Percentiles rank a stretch among this genome's conserved stretches.
These are phyloP conservation scores for Rhipidocladum racemiflorum DNA, from an alignment of 176 grass and related monocot species.

Conservation along the genomic window DNA sequence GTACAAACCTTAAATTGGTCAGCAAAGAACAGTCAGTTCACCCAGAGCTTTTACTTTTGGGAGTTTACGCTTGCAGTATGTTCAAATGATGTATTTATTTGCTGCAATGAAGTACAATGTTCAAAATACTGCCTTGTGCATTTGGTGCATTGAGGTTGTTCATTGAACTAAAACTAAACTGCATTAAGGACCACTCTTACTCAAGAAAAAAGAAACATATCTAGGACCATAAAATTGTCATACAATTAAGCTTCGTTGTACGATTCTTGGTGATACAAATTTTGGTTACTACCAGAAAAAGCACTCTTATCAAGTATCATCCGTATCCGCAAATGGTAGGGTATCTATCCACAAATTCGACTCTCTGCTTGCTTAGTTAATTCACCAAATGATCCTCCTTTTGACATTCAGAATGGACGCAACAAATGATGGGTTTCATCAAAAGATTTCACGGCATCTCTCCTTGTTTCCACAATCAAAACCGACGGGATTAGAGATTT, in stretches of 20 bases:
- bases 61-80: not conserved
- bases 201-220: not conserved
- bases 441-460: not conserved
- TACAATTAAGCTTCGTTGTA: not conserved
- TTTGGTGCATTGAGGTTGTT: not conserved
- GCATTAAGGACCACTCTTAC: not conserved
- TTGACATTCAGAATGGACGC: not conserved
- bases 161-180: not conserved
- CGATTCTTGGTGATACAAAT: not conserved
- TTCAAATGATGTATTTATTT: not conserved
- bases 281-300: not conserved
- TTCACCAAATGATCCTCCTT: not conserved
- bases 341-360: not conserved
- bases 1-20: conserved; percentile 55
- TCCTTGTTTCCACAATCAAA: not conserved
- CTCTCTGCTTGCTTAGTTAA: not conserved
- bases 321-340: not conserved
- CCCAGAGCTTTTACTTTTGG: not conserved
- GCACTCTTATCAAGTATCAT: not conserved
- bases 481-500: not conserved
- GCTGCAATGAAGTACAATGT: not conserved
- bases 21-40: not conserved
- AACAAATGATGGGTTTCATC: not conserved
- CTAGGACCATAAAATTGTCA: not conserved
- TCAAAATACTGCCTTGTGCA: not conserved